Percentiles rank a stretch among this genome's conserved stretches.
These are phyloP conservation scores for Thraustochytrium sp. DNA, from an alignment of 352 stramenopile genomes.

Conservation along the genomic window DNA sequence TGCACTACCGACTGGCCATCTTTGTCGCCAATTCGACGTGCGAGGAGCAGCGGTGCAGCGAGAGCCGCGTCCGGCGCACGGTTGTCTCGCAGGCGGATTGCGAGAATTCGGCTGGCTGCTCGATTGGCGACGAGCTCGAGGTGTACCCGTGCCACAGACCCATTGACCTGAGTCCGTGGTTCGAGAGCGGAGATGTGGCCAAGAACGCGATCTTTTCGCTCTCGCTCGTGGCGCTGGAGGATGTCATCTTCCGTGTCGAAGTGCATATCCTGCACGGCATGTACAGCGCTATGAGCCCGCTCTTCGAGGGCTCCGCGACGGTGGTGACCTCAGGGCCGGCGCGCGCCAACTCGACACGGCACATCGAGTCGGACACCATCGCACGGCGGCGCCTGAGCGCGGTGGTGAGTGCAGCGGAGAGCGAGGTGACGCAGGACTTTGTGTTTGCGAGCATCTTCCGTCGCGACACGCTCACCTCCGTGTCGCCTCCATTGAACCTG, in stretches of 20 bases:
- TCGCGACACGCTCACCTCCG: constrained; percentile 51
- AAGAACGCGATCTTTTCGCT: constrained; percentile 90
- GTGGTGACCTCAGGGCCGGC: constrained; percentile 66
- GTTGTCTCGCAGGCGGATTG: constrained; percentile 57
- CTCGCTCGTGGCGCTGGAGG: constrained; percentile 86
- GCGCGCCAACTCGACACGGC: background rate
- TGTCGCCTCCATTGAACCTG: constrained; percentile 83
- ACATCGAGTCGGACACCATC: background rate
- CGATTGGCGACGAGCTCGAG: constrained; percentile 58
- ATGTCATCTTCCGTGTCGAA: constrained; percentile 88
- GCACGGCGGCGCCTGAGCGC: background rate
- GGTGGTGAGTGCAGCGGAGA: constrained; percentile 55
- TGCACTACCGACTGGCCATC: constrained; percentile 91
- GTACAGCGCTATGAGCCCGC: constrained; percentile 68
- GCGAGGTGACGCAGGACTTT: constrained; percentile 70
- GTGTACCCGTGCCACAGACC: constrained; percentile 81
- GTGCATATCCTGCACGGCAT: constrained; percentile 90
- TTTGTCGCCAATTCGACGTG: constrained; percentile 87
- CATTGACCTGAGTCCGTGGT: constrained; percentile 79
- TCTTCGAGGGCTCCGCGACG: constrained; percentile 83
- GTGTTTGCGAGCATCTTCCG: constrained; percentile 80
- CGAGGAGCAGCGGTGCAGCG: constrained; percentile 72
- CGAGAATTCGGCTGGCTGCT: constrained; percentile 27
- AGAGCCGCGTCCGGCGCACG: constrained; percentile 57
- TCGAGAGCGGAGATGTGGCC: constrained; percentile 72